Evolutionary conservation across 345 rosid genomes (phyloP), one percentile per base, ranked within the genome.

Genomic region (Eucalyptus viminalis): DNA sequence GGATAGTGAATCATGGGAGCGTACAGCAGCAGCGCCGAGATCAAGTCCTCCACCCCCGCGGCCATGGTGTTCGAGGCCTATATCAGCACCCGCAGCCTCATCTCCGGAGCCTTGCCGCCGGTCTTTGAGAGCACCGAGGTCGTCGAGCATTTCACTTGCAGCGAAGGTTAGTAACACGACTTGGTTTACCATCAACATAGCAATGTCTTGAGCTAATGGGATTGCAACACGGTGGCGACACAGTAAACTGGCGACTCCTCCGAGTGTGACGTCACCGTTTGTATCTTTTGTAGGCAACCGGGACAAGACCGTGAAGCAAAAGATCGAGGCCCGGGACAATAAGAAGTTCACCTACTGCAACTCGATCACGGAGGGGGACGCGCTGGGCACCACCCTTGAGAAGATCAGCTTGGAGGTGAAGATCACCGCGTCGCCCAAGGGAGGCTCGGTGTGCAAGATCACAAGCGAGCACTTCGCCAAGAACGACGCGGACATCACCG

Each of bases 311-410:
- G 85, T 90, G 88, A 93, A 92, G 92, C 91, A 92, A 16, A 88
- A 67, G 80, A 43, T 92, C 31, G 94, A 93, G 8, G 90, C 54
- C 9, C 10, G 89, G 29, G 95, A 93, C 89, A 88, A 87, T 88
- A 90, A 87, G 86, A 92, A 65, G 11, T 37, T 91, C 5, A 21
- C 22, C 1, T 87, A 80, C 81, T n/a, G 53, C 76, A 92, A 91
- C 90, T 88, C 88, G 12, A 27, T 91, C 49, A 87, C 87, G 9
- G 93, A 90, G 62, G 92, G 89, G 7, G 92, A 91, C 14, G 60
- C 49, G 6, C 69, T 80, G 40, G 14, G 50, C 47, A 45, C 3
- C 21, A 87, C 44, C 16, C 11, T 90, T 7, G 92, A 92, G 88
- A 85, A 87, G 80, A 86, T 93, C 11, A 17, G 27, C 6, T 44